A percentile compares a stretch with the other conserved stretches of the same genome.
Conservation (phyloP, 2,329 filamentous ascomycete genomes). For the Kalmusia sp. region DNA sequence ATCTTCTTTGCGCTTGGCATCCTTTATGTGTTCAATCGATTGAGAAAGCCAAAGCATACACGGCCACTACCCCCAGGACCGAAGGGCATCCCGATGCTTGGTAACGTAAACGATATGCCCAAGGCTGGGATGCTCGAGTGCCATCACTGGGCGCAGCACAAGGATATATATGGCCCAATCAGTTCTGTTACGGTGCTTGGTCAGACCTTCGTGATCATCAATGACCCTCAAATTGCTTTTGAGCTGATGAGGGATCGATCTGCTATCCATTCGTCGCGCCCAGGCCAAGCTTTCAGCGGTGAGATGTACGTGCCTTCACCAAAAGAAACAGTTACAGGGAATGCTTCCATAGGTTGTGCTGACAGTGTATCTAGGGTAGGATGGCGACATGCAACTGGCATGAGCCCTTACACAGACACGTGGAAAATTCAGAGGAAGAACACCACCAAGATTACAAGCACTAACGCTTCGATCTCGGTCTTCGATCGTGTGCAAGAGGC, state of each 20-base stretch:
- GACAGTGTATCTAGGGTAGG: conserved; percentile 23
- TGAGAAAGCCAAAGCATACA: neutral
- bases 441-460: conserved; percentile 33
- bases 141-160: conserved; percentile 54
- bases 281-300: conserved; percentile 30
- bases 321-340: neutral
- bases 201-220: conserved; percentile 36
- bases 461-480: conserved; percentile 24
- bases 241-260: conserved; percentile 30
- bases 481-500: conserved; percentile 38
- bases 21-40: neutral
- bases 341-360: neutral
- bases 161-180: conserved; percentile 42
- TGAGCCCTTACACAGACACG: conserved; percentile 26
- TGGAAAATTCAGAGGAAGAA: conserved; percentile 36
- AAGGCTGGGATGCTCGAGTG: conserved; percentile 47
- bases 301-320: conserved; percentile 28
- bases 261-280: conserved; percentile 26
- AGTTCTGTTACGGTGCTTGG: conserved; percentile 37
- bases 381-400: conserved; percentile 30
- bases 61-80: conserved; percentile 59
- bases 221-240: conserved; percentile 33
- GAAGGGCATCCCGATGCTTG: conserved; percentile 55
- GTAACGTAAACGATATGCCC: conserved; percentile 60
- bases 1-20: conserved; percentile 2